Evolutionary conservation across 2,329 filamentous ascomycete genomes (phyloP), one percentile per base, ranked within the genome.

Genomic region (Diaporthe ilicicola): DNA sequence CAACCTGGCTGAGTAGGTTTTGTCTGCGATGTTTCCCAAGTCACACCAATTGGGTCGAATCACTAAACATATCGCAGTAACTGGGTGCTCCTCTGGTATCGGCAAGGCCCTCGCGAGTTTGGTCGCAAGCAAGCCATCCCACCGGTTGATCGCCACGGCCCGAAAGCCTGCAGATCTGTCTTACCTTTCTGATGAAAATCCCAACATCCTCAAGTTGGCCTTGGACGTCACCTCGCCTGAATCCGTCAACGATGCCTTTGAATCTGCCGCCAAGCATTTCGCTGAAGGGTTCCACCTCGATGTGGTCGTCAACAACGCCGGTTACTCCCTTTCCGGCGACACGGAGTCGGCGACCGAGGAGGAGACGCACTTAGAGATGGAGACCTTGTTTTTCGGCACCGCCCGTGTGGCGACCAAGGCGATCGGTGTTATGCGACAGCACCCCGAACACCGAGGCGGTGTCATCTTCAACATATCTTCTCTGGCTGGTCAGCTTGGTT

Each of bases 51-150:
- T n/a, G n/a, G n/a, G n/a, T n/a, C n/a, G n/a, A n/a, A n/a, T n/a
- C n/a, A n/a, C n/a, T n/a, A n/a, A n/a, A n/a, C n/a, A n/a, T n/a
- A n/a, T n/a, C n/a, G n/a, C 32, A 86, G 84, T 86, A 24, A 86
- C 85, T 44, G 85, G 86, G 19, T 86, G 84, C 74, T 87, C 86
- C 0, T 82, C 80, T 0, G 85, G 86, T 15, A 84, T 87, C 9
- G 85, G 85, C 51, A 77, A 77, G 39, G 78, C 78, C 1, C 75
- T 87, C 24, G 82, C 82, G 15, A 75, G 74, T 24, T 76, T 81
- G 24, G 75, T 86, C 50, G 78, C 82, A 13, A n/a, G n/a, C n/a
- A 80, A 83, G 48, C 77, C 81, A 1, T 75, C 72, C 32, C 79
- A 84, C 34, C 81, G 82, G 55, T 75, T 87, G 2, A 79, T 87